Evolutionary conservation across 1,139 yeast species (phyloP).

Genomic region (Taphrina pruni): DNA sequence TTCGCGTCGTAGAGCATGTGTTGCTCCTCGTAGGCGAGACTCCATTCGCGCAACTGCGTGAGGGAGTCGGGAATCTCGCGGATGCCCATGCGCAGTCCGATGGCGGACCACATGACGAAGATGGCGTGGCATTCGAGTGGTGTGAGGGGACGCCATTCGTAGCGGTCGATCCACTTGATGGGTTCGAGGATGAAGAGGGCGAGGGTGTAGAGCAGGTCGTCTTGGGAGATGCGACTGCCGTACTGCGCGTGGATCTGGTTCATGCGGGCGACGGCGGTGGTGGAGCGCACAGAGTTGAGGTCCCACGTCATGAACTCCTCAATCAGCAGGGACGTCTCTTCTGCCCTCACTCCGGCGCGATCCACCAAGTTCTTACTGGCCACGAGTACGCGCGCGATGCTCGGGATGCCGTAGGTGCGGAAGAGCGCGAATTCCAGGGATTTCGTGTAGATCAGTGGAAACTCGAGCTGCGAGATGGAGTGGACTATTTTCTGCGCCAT

Average conservation of each 20-base stretch:
- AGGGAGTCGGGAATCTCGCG: neutral
- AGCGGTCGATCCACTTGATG: neutral
- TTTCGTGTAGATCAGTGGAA: conserved; percentile 5
- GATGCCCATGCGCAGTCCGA: conserved; percentile 24
- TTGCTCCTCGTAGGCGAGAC: conserved; percentile 3
- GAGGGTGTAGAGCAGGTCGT: conserved; percentile 24
- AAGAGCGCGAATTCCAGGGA: conserved; percentile 25
- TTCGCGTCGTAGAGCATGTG: conserved; percentile 5
- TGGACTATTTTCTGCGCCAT: conserved; percentile 3
- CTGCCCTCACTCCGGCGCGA: conserved; percentile 12
- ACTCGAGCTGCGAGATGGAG: conserved; percentile 1
- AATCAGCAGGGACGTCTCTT: conserved; percentile 17
- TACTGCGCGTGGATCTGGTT: conserved; percentile 12
- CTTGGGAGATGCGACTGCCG: conserved; percentile 8
- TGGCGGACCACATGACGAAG: conserved; percentile 19
- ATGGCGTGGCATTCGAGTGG: conserved; percentile 8
- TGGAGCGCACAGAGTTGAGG: conserved; percentile 21
- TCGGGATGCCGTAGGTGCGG: conserved; percentile 21
- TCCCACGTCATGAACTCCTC: conserved; percentile 1
- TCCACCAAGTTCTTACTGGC: conserved; percentile 4
- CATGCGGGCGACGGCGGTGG: conserved; percentile 19
- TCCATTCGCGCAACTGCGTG: neutral
- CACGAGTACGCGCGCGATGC: conserved; percentile 14
- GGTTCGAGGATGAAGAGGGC: conserved; percentile 17
- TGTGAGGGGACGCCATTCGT: conserved; percentile 10